Evolutionary conservation across 306 rosid species (phyloP).

Genomic region (Cicer cuneatum): DNA sequence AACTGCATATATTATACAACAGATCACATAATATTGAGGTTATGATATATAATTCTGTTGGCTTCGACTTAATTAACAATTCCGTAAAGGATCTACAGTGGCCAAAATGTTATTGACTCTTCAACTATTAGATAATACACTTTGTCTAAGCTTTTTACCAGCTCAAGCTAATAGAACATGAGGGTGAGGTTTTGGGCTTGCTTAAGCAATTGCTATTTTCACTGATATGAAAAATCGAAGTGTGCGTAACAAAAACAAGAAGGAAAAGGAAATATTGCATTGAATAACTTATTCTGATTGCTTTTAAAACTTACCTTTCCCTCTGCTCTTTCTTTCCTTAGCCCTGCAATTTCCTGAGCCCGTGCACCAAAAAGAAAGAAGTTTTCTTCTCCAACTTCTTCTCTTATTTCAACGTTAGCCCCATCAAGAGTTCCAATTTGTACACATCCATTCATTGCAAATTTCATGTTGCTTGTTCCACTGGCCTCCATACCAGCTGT

Average conservation of each 20-base stretch:
- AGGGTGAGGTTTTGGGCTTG: conserved; percentile 12
- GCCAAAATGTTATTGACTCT: conserved; percentile 5
- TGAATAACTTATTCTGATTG: conserved; percentile 12
- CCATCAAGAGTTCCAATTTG: conserved; percentile 94
- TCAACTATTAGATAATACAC: neutral
- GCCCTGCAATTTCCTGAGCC: conserved; percentile 84
- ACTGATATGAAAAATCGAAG: neutral
- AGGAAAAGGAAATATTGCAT: neutral
- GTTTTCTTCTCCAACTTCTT: conserved; percentile 94
- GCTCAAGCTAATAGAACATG: neutral
- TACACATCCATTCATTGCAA: conserved; percentile 92
- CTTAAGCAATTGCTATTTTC: neutral
- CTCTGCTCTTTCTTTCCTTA: conserved; percentile 83
- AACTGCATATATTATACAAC: conserved; percentile 56
- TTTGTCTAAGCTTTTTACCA: neutral
- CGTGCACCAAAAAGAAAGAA: conserved; percentile 87
- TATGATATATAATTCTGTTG: neutral
- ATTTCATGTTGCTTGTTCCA: conserved; percentile 99
- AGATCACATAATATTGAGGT: conserved; percentile 19
- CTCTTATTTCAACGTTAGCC: conserved; percentile 90
- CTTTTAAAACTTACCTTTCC: conserved; percentile 62
- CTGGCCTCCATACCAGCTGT: conserved; percentile 99
- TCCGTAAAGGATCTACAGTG: neutral
- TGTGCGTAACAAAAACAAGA: neutral
- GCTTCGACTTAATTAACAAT: neutral